Evolutionary conservation across 2,329 filamentous ascomycete genomes (phyloP).

Genomic region (Sporothrix brasiliensis): DNA sequence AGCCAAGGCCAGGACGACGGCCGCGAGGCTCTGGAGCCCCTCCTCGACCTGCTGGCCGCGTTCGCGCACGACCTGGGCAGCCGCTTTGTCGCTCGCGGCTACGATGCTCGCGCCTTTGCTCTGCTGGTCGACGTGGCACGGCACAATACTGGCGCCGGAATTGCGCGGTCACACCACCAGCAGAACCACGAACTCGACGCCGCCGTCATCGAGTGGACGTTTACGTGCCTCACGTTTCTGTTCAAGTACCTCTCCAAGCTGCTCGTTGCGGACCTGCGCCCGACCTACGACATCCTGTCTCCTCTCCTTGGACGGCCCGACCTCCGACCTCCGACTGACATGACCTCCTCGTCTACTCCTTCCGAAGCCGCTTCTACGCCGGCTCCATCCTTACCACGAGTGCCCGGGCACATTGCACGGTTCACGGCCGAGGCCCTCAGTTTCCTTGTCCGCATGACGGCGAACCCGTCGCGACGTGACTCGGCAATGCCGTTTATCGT

Average conservation of each 20-base stretch:
- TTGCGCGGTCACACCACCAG: slow-evolving; percentile 29
- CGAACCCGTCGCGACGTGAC: slow-evolving; percentile 69
- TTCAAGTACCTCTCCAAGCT: slow-evolving; percentile 96
- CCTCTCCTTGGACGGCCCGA: slow-evolving; percentile 76
- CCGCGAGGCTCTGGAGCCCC: slow-evolving; percentile 77
- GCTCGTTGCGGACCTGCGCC: slow-evolving; percentile 79
- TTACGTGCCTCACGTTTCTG: slow-evolving; percentile 88
- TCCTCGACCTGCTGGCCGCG: slow-evolving; percentile 84
- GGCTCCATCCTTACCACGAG: slow-evolving; percentile 47
- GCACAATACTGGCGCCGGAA: slow-evolving; percentile 33
- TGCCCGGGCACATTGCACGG: slow-evolving; percentile 83
- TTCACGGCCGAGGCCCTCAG: slow-evolving; percentile 95
- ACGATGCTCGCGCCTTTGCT: slow-evolving; percentile 75
- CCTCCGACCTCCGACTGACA: background rate
- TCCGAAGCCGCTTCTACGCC: background rate
- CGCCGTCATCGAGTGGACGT: slow-evolving; percentile 97
- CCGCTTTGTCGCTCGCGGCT: slow-evolving; percentile 72
- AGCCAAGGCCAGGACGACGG: slow-evolving; percentile 56
- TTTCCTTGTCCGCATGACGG: slow-evolving; percentile 89
- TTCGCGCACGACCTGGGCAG: slow-evolving; percentile 92
- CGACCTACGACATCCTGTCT: slow-evolving; percentile 80
- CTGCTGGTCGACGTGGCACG: slow-evolving; percentile 74
- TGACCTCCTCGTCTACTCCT: background rate
- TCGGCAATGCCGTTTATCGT: slow-evolving; percentile 72
- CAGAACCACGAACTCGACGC: slow-evolving; percentile 70